Percentiles rank a stretch among this genome's conserved stretches.
These are phyloP conservation scores for Ceriops zippeliana DNA, from an alignment of 345 rosid genomes.

Conservation along the genomic window DNA sequence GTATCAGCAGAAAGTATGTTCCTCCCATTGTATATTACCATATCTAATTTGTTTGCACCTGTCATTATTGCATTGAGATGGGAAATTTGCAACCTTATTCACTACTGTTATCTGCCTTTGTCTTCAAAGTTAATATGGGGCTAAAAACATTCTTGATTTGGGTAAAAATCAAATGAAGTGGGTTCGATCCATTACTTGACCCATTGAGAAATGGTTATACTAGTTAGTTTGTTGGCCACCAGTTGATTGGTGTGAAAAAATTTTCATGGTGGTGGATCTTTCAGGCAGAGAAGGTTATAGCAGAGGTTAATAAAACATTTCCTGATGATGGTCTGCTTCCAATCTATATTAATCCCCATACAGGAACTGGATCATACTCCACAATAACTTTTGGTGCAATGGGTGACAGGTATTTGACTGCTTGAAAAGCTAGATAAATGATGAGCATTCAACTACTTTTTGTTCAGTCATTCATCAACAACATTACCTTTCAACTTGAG, in stretches of 20 bases:
- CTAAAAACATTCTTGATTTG: neutral
- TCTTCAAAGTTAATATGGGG: neutral
- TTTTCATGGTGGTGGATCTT: slow-evolving; percentile 3
- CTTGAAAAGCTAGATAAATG: slow-evolving; percentile 3
- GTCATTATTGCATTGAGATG: neutral
- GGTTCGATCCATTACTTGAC: no score
- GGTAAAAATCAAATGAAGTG: neutral
- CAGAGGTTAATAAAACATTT: slow-evolving; percentile 64
- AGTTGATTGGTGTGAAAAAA: neutral
- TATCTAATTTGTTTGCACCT: neutral
- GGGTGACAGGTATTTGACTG: slow-evolving; percentile 85
- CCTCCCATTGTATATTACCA: neutral
- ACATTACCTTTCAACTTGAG: neutral
- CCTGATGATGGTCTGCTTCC: slow-evolving; percentile 95
- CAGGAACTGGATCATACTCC: slow-evolving; percentile 54
- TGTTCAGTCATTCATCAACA: neutral
- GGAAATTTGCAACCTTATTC: no score
- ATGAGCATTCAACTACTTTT: neutral
- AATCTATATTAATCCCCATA: slow-evolving; percentile 69
- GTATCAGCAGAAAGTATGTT: slow-evolving; percentile 79
- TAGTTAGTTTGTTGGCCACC: slow-evolving; percentile 1
- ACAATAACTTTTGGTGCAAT: slow-evolving; percentile 96
- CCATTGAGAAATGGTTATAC: neutral
- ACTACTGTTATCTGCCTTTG: no score
- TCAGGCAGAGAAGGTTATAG: slow-evolving; percentile 85